Base-by-base conservation (phyloP, 257 asterid species). In the Primulina tabacum region DNA sequence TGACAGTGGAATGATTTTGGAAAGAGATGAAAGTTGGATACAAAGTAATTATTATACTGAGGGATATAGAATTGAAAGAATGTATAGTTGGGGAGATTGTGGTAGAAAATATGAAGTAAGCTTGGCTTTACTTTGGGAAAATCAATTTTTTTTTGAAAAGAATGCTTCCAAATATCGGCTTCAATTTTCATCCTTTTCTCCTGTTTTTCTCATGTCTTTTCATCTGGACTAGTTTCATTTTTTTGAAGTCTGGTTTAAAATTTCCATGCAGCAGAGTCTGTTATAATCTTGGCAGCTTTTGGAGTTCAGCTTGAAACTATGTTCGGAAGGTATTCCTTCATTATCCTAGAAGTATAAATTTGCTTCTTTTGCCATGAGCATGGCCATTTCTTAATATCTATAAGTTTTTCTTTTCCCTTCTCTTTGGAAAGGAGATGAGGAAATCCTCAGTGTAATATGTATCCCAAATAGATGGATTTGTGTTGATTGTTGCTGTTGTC, bases 271-370 rank as follows among this genome's bases (percentile, higher is more conserved):
- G 53, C 94, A 92, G 98, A 86, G 79, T 84, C 97, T 28, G 92
- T 87, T 69, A 78, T 84, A 35, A 87, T 90, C 75, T 83, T 93
- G 35, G 96, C 97, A 52, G 88, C 87, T 52, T 86, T 93, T 65
- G 96, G 98, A 18, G 84, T 93, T 82, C 97, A 93, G 85, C 97
- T 93, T 67, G 97, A 90, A 82, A 86, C 96, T 76, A 81, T 78
- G 20, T 90, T 82, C 74, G 74, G 81, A 84, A 93, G 98, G 96
- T 92, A 86, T 68, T 63, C 76, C 69, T 68, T 75, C 34, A 8
- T 65, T 28, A 16, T 38, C 64, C 40, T 20, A 24, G 6, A 35
- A 50, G 35, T 70, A 50, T 65, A 67, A 64, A 38, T 2, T 62
- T 50, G 57, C 8, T 35, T 62, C 8, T 50, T 50, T 17, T 50